Evolutionary conservation across 306 rosid species (phyloP), one percentile per base, ranked within the genome.

Genomic region (Ceratonia siliqua): DNA sequence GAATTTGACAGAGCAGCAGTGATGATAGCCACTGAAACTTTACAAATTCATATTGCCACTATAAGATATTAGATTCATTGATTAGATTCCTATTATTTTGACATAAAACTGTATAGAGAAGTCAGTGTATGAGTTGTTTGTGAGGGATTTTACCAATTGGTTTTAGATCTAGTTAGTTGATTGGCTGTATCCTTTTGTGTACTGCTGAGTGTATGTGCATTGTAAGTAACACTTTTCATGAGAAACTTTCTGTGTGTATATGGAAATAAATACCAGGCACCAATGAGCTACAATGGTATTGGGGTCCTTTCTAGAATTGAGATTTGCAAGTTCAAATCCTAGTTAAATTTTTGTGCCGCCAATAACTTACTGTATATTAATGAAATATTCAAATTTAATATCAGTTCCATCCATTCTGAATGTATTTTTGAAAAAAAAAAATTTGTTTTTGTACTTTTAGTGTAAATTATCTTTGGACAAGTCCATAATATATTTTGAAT

Each of bases 21-120:
- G 46, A 61, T 67, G 46, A 61, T 70, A 79, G 84, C 67, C 61
- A 12, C 61, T 39, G 76, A 74, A 70, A 73, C 77, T 79, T 22
- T 67, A 77, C 53, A 74, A 70, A 39, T 65, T 63, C 35, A 73
- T 58, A 42, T 33, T 32, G n/a, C 30, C 30, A 66, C 43, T 18
- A 53, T 55, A 56, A 70, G 77, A 39, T 30, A 64, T 46, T 54
- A 66, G 64, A 48, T 66, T 73, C 71, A 70, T 82, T 85, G 68
- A 57, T 69, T 82, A 15, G 8, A 1, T 62, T 52, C 69, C 69
- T 42, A 30, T 55, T 9, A 8, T n/a, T 59, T 54, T 50, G 22
- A 54, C 17, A 30, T 28, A 25, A 14, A 25, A 72, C 11, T 72
- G 55, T 66, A 42, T 62, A 46, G 68, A 64, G 70, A 73, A 68